Evolutionary conservation across 2,329 filamentous ascomycete species (phyloP), one percentile per base, ranked within the genome.

Genomic region (Coniochaeta sp.): DNA sequence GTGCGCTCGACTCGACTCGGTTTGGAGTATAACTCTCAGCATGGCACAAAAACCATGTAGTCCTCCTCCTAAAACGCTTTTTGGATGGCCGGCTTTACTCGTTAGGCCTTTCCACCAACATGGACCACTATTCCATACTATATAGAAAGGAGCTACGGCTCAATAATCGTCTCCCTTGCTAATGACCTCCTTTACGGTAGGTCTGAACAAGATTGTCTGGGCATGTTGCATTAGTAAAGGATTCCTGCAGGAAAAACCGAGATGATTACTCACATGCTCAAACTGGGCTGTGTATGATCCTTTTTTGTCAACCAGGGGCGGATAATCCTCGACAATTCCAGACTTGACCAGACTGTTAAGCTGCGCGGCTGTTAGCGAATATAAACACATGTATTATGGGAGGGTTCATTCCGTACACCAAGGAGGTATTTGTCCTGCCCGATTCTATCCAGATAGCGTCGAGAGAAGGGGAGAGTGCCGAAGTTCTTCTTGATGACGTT

Each of bases 401-500:
- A 6, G 14, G 22, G 12, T 36, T n/a, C 28, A 17, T 22, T 6
- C 72, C 81, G 72, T 77, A 88, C 85, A 43, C 88, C 89, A 9
- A 91, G 79, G 40, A 90, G 79, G 70, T 91, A 91, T 69, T 90
- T 90, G 61, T 91, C 87, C 68, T 90, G 86, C 12, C 89, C 89
- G 11, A 91, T 72, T 60, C 88, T 84, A 71, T 91, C 88, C 54
- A 91, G 76, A 68, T 91, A 91, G 67, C 89, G 81, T 64, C 88
- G 80, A 69, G 87, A 91, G 71, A 88, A 91, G 1, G 88, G 87
- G 60, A 91, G 74, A 2, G 88, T 91, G 57, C 88, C 86, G 66
- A 91, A 91, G 71, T 90, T 91, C 76, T 90, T 90, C 71, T 86
- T 89, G 73, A 91, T 91, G 34, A 87, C 84, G 67, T 82, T 89